Evolutionary conservation across 2,329 filamentous ascomycete species (phyloP).

Genomic region (Aspergillus unguis): DNA sequence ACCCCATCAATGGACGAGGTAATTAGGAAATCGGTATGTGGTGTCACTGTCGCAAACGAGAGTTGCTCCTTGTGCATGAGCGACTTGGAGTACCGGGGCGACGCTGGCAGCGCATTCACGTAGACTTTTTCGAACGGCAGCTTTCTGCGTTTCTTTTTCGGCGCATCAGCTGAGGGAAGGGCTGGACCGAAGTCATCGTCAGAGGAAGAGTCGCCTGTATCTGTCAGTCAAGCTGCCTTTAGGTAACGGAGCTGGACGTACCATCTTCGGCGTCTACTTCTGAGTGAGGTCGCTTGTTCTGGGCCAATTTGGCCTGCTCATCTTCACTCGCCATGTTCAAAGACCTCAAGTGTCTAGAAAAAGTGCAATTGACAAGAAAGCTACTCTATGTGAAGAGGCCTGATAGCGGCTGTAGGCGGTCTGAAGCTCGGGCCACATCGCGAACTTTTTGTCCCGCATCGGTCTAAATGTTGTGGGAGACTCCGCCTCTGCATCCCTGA

Average conservation of each 20-base stretch:
- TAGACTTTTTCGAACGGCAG: conserved; percentile 95
- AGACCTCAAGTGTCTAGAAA: not conserved
- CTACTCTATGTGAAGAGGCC: not conserved
- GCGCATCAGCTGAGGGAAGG: conserved; percentile 72
- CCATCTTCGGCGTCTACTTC: conserved; percentile 51
- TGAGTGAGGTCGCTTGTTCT: conserved; percentile 56
- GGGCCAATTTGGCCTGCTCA: conserved; percentile 22
- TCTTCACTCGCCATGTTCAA: conserved; percentile 30
- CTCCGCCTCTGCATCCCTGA: conserved; percentile 17
- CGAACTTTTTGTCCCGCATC: conserved; percentile 30
- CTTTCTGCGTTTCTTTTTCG: conserved; percentile 86
- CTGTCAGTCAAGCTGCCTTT: conserved; percentile 10
- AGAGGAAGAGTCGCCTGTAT: conserved; percentile 46
- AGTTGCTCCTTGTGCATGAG: conserved; percentile 98
- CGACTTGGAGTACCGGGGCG: conserved; percentile 83
- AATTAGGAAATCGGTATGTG: conserved; percentile 89
- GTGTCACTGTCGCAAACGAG: conserved; percentile 81
- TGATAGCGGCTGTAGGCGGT: conserved; percentile 16
- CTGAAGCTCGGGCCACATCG: conserved; percentile 29
- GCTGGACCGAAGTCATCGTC: conserved; percentile 93
- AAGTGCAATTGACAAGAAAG: conserved; percentile 4
- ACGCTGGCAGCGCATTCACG: conserved; percentile 79
- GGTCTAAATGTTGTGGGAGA: conserved; percentile 14
- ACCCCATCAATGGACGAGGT: conserved; percentile 93
- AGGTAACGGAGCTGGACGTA: conserved; percentile 17